A percentile compares a stretch with the other conserved stretches of the same genome.
These are phyloP conservation scores for Xylariaceae sp. DNA, from an alignment of 2,329 filamentous ascomycete species.

Conservation along the genomic window DNA sequence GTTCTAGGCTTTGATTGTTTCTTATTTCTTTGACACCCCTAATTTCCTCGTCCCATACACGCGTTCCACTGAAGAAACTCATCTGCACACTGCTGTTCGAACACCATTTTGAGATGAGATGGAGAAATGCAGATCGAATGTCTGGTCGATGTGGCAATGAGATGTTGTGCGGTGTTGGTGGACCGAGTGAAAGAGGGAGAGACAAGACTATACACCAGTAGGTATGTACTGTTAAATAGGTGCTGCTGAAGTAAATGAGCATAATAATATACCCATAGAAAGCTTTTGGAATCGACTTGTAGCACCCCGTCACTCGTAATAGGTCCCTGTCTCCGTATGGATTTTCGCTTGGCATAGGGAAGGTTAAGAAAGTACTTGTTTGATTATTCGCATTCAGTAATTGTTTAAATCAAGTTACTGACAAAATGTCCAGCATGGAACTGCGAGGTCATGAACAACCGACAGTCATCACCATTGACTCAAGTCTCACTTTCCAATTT, in stretches of 20 bases:
- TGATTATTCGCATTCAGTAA: too few species aligned
- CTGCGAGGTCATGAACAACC: too few species aligned
- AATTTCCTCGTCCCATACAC: conserved; percentile 22
- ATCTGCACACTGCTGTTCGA: conserved; percentile 18
- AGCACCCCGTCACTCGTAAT: too few species aligned
- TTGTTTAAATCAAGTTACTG: too few species aligned
- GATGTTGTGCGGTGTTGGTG: conserved; percentile 1
- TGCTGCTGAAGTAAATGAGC: conserved; percentile 9
- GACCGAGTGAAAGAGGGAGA: background rate
- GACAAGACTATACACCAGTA: background rate
- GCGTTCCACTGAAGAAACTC: background rate
- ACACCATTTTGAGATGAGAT: conserved; percentile 14
- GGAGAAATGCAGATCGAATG: conserved; percentile 7
- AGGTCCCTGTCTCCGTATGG: too few species aligned
- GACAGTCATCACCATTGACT: too few species aligned
- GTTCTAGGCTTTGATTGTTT: conserved; percentile 4
- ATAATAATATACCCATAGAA: conserved; percentile 18
- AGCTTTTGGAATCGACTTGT: background rate
- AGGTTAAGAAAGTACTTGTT: too few species aligned
- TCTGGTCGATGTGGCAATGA: conserved; percentile 10
- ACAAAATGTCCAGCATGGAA: too few species aligned
- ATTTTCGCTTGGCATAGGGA: too few species aligned
- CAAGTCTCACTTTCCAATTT: too few species aligned
- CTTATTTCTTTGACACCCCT: conserved; percentile 9
- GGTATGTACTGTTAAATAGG: conserved; percentile 19